Conservation (phyloP, 805 yeast genomes). For the Starmerella sp. region DNA sequence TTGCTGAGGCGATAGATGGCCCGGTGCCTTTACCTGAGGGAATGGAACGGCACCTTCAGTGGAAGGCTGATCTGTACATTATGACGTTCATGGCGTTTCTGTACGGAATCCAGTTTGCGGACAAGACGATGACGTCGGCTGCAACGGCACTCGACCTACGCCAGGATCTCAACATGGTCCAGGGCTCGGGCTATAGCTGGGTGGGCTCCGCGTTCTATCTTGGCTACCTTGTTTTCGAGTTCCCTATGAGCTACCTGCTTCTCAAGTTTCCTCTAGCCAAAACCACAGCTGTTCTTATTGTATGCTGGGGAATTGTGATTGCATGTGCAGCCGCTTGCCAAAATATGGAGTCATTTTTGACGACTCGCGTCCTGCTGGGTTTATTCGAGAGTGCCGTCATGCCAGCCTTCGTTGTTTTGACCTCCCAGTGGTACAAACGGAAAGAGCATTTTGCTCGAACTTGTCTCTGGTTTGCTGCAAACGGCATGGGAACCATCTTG, state of each 20-base stretch:
- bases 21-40: background rate
- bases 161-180: conserved; percentile 6
- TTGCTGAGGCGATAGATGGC: background rate
- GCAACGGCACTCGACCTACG: conserved; percentile 6
- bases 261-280: conserved; percentile 49
- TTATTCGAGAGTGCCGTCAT: conserved; percentile 42
- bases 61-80: conserved; percentile 9
- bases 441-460: conserved; percentile 37
- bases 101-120: conserved; percentile 12
- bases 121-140: conserved; percentile 10
- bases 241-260: conserved; percentile 36
- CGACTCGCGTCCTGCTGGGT: conserved; percentile 40
- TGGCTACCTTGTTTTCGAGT: conserved; percentile 50
- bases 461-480: conserved; percentile 34
- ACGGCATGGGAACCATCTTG: conserved; percentile 36
- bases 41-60: conserved; percentile 6
- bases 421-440: conserved; percentile 46
- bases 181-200: conserved; percentile 30
- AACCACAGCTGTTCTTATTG: conserved; percentile 36
- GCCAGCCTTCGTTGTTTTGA: conserved; percentile 47
- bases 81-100: conserved; percentile 7
- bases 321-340: conserved; percentile 38
- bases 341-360: conserved; percentile 37
- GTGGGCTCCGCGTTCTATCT: conserved; percentile 48
- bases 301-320: conserved; percentile 49